Percentiles rank a stretch among this genome's conserved stretches.
phyloP scores from a whole-genome alignment of 768 basidiomycete species.

The Mycena leptocephala region DNA sequence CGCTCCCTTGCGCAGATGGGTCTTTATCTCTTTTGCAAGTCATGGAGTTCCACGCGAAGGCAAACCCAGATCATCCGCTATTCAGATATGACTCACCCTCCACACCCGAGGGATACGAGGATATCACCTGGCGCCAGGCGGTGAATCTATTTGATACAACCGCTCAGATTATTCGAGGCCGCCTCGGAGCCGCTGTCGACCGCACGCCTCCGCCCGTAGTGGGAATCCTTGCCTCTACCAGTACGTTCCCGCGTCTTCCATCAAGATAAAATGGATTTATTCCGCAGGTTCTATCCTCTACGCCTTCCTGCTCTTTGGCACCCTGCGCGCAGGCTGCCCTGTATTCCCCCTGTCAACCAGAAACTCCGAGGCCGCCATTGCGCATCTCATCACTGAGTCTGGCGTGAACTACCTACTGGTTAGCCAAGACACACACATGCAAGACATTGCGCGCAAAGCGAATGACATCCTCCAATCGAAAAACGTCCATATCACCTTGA shows the following conservation, averaged over 20 bases:
- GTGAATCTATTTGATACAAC: constrained; percentile 11
- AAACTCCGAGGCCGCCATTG: constrained; percentile 2
- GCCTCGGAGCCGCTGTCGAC: neutral
- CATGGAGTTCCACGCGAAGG: neutral
- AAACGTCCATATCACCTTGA: neutral
- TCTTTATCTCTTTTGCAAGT: constrained; percentile 8
- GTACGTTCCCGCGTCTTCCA: neutral
- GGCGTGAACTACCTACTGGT: neutral
- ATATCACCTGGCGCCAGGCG: constrained; percentile 16
- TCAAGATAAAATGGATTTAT: neutral
- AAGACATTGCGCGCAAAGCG: constrained; percentile 6
- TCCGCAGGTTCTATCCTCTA: constrained; percentile 11
- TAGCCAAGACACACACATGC: constrained; percentile 13
- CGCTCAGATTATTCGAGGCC: constrained; percentile 8
- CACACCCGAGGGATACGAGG: neutral
- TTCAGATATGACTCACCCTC: constrained; percentile 17
- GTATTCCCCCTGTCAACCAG: constrained; percentile 9
- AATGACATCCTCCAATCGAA: neutral
- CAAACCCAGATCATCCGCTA: constrained; percentile 11
- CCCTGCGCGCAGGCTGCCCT: constrained; percentile 2
- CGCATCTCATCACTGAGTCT: constrained; percentile 15
- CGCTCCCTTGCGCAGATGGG: neutral
- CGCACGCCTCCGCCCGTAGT: neutral
- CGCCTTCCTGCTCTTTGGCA: constrained; percentile 7
- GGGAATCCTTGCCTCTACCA: constrained; percentile 12